phyloP scores from a whole-genome alignment of 257 asterid genomes.

The Solanum commersonii region DNA sequence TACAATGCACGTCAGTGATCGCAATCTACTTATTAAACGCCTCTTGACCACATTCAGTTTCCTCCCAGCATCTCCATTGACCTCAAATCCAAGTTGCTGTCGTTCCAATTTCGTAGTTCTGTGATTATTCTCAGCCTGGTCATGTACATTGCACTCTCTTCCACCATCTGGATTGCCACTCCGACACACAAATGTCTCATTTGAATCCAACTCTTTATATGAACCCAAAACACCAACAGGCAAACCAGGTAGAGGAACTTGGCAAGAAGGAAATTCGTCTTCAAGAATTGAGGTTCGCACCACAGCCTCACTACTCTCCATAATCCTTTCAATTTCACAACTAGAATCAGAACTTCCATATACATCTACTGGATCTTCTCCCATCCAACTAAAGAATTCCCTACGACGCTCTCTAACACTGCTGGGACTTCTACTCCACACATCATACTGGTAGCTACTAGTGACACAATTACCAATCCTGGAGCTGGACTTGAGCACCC shows the following conservation, averaged over 20 bases:
- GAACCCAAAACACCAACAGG: constrained; percentile 4
- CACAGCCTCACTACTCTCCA: constrained; percentile 44
- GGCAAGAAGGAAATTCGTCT: constrained; percentile 25
- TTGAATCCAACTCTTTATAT: constrained; percentile 14
- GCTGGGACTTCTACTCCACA: constrained; percentile 56
- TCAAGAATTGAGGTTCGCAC: constrained; percentile 30
- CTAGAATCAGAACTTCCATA: constrained; percentile 2
- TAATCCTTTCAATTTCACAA: constrained; percentile 25
- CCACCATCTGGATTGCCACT: constrained; percentile 14
- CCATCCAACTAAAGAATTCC: constrained; percentile 54
- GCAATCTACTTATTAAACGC: constrained; percentile 48
- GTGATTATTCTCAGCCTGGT: constrained; percentile 8
- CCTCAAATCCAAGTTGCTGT: not conserved
- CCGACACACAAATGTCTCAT: constrained; percentile 15
- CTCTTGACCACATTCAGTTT: constrained; percentile 28
- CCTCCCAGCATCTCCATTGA: constrained; percentile 8
- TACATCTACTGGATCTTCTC: not conserved
- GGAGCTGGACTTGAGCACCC: not conserved
- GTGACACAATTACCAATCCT: not conserved
- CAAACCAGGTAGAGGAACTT: constrained; percentile 25
- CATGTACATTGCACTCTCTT: constrained; percentile 7
- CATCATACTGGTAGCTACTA: constrained; percentile 29
- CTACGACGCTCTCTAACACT: constrained; percentile 66
- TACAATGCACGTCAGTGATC: constrained; percentile 40
- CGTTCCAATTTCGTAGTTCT: not conserved